Base-by-base conservation (phyloP, 805 yeast genomes). In the Myxozyma mucilagina region DNA sequence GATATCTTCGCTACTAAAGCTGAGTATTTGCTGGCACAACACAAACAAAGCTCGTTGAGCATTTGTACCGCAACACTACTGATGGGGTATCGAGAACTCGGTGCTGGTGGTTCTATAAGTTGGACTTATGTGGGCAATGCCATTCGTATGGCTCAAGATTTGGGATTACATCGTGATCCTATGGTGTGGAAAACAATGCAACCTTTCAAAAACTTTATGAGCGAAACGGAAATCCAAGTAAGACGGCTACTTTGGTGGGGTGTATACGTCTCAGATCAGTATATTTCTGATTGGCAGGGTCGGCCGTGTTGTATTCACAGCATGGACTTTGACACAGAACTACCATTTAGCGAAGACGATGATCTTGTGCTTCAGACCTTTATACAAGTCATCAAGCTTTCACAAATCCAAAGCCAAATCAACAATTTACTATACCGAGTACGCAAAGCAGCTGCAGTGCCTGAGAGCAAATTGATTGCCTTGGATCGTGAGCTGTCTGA, bases 131-230 rank as follows among this genome's bases (percentile, higher is more conserved):
- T 50, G 14, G 54, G 54, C 8, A 50, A 39, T 31, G 54, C 54
- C 6, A 31, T 50, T 18, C 45, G 54, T 9, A 50, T 50, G 44
- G 54, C 54, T 20, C 54, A 50, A 31, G 54, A 50, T 24, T 31
- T 50, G 34, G 54, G 54, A 38, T 24, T 50, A 3, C 54, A 50
- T 29, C 54, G 54, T 24, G 54, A 50, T 24, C 54, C 54, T 16
- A 24, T 47, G 8, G 45, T 50, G 6, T 50, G 54, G 54, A 38
- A 38, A 24, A 20, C 43, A 10, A 35, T 35, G 4, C 24, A 13
- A 6, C 36, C 45, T 20, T 39, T 38, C 24, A 13, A 14, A 50
- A 50, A 5, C 54, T n/a, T n/a, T n/a, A 50, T 50, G 54, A 38
- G 42, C 20, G 36, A 24, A 5, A 38, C 45, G 5, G 54, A 50